phyloP scores from a whole-genome alignment of 208 protist species.

The Leishmania major region DNA sequence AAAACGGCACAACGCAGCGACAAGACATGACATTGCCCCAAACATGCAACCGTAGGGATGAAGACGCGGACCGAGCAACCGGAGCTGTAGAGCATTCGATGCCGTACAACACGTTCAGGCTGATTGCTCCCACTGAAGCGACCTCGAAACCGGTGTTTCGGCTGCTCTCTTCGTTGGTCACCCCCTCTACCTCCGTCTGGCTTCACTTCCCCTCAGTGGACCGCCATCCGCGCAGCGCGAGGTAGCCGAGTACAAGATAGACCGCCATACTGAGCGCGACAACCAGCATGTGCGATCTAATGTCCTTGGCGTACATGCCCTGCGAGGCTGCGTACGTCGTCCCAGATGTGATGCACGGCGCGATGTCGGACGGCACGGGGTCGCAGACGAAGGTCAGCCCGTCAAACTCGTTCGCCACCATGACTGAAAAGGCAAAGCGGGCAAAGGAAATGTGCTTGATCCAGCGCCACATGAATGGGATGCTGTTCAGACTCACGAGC shows the following conservation, averaged over 20 bases:
- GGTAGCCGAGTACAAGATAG: conserved; percentile 59
- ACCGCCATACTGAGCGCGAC: conserved; percentile 35
- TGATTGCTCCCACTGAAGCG: neutral
- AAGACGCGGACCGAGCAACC: neutral
- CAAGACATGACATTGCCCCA: neutral
- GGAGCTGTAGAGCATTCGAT: neutral
- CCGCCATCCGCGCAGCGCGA: conserved; percentile 41
- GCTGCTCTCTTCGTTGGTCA: neutral
- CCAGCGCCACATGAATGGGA: conserved; percentile 71
- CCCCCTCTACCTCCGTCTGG: neutral
- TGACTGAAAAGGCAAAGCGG: conserved; percentile 56
- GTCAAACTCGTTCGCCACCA: conserved; percentile 80
- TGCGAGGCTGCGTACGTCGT: conserved; percentile 44
- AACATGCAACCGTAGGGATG: neutral
- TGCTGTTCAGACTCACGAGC: conserved; percentile 56
- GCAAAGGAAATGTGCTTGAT: conserved; percentile 79
- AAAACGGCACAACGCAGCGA: neutral
- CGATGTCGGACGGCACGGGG: neutral
- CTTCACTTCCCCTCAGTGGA: conserved; percentile 28
- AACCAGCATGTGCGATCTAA: conserved; percentile 22
- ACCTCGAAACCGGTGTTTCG: neutral
- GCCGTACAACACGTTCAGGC: neutral
- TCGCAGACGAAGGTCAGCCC: conserved; percentile 51
- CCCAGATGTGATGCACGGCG: conserved; percentile 47
- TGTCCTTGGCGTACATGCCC: conserved; percentile 43